These are phyloP conservation scores for Alternaria triticina DNA, from an alignment of 2,329 filamentous ascomycete genomes.

Conservation along the genomic window DNA sequence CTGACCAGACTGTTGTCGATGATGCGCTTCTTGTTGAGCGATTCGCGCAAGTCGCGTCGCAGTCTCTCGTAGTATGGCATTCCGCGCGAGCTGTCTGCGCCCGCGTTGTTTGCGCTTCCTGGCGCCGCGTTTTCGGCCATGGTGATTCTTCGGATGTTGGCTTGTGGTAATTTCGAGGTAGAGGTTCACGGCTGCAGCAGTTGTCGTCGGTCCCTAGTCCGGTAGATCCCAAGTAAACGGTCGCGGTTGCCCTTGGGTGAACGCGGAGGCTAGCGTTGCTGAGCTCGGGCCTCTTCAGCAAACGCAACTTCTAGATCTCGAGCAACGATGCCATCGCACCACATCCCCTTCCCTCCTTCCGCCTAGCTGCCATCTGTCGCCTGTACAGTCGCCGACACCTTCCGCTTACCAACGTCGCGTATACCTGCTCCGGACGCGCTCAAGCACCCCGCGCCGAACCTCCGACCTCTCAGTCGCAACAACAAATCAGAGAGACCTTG, in stretches of 20 bases:
- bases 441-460: conserved; percentile 12
- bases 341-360: neutral
- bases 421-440: conserved; percentile 10
- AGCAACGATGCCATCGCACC: conserved; percentile 4
- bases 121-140: conserved; percentile 60
- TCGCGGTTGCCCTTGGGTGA: conserved; percentile 17
- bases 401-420: conserved; percentile 1
- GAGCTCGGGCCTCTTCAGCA: conserved; percentile 23
- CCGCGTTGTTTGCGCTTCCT: conserved; percentile 41
- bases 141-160: neutral
- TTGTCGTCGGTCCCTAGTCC: conserved; percentile 1
- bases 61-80: conserved; percentile 76
- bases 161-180: neutral
- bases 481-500: conserved; percentile 4
- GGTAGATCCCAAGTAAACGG: conserved; percentile 8
- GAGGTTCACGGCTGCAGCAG: neutral
- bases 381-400: neutral
- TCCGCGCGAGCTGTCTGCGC: conserved; percentile 57
- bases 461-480: conserved; percentile 1
- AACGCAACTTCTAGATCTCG: conserved; percentile 20
- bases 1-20: conserved; percentile 67
- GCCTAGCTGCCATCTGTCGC: neutral
- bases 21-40: conserved; percentile 68
- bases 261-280: conserved; percentile 25
- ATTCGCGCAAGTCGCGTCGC: conserved; percentile 69